These are phyloP conservation scores for Usnea hakonensis DNA, from an alignment of 495 filamentous ascomycete species.

Conservation along the genomic window DNA sequence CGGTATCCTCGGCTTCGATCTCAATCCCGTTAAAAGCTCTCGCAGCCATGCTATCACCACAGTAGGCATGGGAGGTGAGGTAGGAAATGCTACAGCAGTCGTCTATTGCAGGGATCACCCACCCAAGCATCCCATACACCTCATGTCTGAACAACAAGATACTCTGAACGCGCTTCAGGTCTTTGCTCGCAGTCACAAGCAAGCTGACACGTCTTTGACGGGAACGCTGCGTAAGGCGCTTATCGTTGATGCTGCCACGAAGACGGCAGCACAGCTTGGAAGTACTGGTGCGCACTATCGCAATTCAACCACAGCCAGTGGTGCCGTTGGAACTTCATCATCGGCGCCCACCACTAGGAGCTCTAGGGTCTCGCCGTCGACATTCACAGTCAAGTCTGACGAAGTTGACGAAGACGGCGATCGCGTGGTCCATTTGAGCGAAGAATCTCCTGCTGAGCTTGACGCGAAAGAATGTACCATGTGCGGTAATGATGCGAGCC, in stretches of 20 bases:
- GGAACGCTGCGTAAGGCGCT: conserved; percentile 87
- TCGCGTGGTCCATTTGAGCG: conserved; percentile 22
- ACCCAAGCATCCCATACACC: conserved; percentile 59
- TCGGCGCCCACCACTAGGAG: conserved; percentile 14
- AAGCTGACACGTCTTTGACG: conserved; percentile 81
- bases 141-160: conserved; percentile 54
- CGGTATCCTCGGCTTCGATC: conserved; percentile 79
- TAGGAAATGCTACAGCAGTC: conserved; percentile 65
- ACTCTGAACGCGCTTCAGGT: conserved; percentile 71
- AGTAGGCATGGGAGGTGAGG: conserved; percentile 69
- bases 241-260: conserved; percentile 47
- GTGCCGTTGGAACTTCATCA: conserved; percentile 22
- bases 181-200: conserved; percentile 83
- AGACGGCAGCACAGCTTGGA: conserved; percentile 24
- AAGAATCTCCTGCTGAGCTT: conserved; percentile 11
- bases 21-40: conserved; percentile 82
- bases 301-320: conserved; percentile 29
- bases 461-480: conserved; percentile 21
- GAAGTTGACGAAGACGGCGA: conserved; percentile 26
- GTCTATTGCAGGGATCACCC: conserved; percentile 88
- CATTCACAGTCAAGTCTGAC: conserved; percentile 25
- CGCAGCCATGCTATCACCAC: conserved; percentile 64
- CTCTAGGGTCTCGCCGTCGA: conserved; percentile 24
- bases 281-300: conserved; percentile 23
- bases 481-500: conserved; percentile 22